Evolutionary conservation across 2,329 filamentous ascomycete genomes (phyloP).

Genomic region (Colletotrichum melonis): DNA sequence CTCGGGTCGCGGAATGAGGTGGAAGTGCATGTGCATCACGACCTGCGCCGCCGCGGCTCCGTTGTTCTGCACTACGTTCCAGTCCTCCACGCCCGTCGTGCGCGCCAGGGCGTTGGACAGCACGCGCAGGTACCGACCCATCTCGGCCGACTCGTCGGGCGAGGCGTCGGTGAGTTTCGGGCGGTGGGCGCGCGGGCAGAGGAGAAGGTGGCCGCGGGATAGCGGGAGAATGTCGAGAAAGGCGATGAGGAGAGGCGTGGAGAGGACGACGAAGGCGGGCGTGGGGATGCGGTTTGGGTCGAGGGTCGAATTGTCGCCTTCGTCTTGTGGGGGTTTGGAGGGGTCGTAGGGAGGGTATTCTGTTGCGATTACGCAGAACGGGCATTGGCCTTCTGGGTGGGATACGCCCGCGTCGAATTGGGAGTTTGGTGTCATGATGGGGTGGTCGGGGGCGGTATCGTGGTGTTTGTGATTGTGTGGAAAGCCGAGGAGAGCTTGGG

Average conservation of each 20-base stretch:
- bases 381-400: conserved; percentile 56
- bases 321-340: conserved; percentile 51
- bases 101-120: conserved; percentile 77
- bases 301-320: conserved; percentile 42
- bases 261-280: conserved; percentile 76
- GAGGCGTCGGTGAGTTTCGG: conserved; percentile 81
- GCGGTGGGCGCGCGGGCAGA: conserved; percentile 82
- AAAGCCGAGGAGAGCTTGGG: neutral
- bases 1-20: conserved; percentile 88
- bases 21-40: conserved; percentile 93
- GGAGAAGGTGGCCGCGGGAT: conserved; percentile 82
- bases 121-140: conserved; percentile 76
- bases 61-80: conserved; percentile 98
- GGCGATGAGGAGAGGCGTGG: conserved; percentile 80
- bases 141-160: conserved; percentile 70
- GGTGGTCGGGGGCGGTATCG: neutral
- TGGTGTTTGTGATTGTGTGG: neutral
- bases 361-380: conserved; percentile 71
- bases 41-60: conserved; percentile 90
- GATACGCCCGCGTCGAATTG: conserved; percentile 34
- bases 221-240: conserved; percentile 96
- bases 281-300: conserved; percentile 50
- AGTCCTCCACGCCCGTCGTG: conserved; percentile 80
- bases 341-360: conserved; percentile 62
- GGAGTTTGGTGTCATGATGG: conserved; percentile 24